Conservation (phyloP, 2,329 filamentous ascomycete genomes). For the Diaporthe velutina region DNA sequence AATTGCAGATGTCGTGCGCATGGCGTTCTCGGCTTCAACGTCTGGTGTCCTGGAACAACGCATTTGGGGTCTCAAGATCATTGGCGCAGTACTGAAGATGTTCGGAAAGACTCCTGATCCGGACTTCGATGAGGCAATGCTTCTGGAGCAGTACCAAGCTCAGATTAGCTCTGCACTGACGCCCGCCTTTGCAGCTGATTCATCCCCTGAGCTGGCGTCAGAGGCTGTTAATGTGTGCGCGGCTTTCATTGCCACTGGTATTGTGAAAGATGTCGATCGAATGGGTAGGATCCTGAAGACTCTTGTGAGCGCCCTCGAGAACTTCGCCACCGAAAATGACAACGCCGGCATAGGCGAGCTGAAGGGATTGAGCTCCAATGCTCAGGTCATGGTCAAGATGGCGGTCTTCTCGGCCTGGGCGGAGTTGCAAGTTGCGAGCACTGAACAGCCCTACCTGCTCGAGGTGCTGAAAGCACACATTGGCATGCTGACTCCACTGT, state of each 20-base stretch:
- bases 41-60: constrained; percentile 91
- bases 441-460: constrained; percentile 89
- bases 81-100: constrained; percentile 93
- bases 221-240: constrained; percentile 98
- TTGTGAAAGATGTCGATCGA: constrained; percentile 96
- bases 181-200: constrained; percentile 94
- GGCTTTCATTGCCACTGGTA: constrained; percentile 97
- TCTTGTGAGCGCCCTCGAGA: constrained; percentile 89
- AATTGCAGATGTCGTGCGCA: constrained; percentile 92
- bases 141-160: constrained; percentile 97
- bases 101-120: constrained; percentile 97
- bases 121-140: constrained; percentile 96
- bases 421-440: constrained; percentile 93
- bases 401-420: constrained; percentile 98
- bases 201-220: constrained; percentile 93
- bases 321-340: constrained; percentile 86
- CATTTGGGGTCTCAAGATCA: constrained; percentile 92
- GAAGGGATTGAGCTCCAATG: constrained; percentile 92
- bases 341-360: constrained; percentile 92
- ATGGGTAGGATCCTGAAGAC: constrained; percentile 99
- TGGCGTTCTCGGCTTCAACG: constrained; percentile 97
- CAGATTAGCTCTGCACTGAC: constrained; percentile 98
- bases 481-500: constrained; percentile 88
- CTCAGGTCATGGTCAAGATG: constrained; percentile 98
- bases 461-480: constrained; percentile 93